These are phyloP conservation scores for Termitomyces sp. DNA, from an alignment of 1,284 basidiomycete genomes.

Conservation along the genomic window DNA sequence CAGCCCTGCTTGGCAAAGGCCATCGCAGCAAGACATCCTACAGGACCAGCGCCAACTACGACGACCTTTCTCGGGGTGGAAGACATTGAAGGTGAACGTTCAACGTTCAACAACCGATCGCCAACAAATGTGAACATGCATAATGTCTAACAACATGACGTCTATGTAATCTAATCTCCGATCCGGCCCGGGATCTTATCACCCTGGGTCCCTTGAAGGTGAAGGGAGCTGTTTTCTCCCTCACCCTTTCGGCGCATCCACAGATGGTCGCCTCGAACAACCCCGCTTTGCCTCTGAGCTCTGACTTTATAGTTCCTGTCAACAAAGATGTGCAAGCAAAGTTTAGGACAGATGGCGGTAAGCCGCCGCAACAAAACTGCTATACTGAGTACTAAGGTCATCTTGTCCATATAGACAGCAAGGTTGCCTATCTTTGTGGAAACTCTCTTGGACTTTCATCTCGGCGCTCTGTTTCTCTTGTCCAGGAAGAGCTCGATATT, in stretches of 20 bases:
- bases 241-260: conserved; percentile 4
- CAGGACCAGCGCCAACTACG: conserved; percentile 86
- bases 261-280: conserved; percentile 17
- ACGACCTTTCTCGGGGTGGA: conserved; percentile 41
- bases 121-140: not conserved
- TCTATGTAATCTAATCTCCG: conserved; percentile 14
- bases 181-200: not conserved
- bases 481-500: conserved; percentile 83
- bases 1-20: conserved; percentile 86
- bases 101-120: not conserved
- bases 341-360: conserved; percentile 35
- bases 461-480: conserved; percentile 64
- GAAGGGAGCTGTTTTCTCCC: not conserved
- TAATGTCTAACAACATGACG: not conserved
- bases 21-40: conserved; percentile 89
- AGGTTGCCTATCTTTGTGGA: conserved; percentile 87
- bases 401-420: conserved; percentile 33
- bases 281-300: conserved; percentile 37
- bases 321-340: conserved; percentile 51
- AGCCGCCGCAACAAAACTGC: conserved; percentile 8
- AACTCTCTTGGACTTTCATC: conserved; percentile 90
- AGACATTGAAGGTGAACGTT: conserved; percentile 5
- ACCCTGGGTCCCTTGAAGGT: too few species aligned
- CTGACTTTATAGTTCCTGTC: conserved; percentile 61
- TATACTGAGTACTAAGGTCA: conserved; percentile 6